A percentile compares a stretch with the other conserved stretches of the same genome.
phyloP scores from a whole-genome alignment of 345 rosid species.

The Moricandia arvensis region DNA sequence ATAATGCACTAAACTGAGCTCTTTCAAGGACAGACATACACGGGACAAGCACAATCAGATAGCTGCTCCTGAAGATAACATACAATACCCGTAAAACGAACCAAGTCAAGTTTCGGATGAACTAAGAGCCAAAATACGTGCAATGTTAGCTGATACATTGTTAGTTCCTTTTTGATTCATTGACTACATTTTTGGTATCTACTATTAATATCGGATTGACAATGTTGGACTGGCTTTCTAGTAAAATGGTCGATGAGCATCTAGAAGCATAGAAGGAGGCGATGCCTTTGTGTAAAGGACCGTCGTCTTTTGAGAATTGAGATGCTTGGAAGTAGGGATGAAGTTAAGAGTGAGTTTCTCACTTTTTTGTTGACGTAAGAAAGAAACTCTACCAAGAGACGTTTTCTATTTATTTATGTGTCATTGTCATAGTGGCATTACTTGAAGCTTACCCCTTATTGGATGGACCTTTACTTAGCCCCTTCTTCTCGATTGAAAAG shows the following conservation, averaged over 20 bases:
- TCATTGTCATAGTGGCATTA: constrained; percentile 20
- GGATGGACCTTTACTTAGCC: constrained; percentile 31
- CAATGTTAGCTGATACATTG: constrained; percentile 83
- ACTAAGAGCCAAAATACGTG: constrained; percentile 89
- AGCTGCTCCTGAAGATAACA: constrained; percentile 47
- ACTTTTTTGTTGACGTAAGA: constrained; percentile 30
- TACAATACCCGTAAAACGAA: constrained; percentile 11
- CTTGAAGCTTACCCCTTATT: constrained; percentile 31
- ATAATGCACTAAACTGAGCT: constrained; percentile 49
- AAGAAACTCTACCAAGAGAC: neutral
- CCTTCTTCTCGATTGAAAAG: constrained; percentile 30
- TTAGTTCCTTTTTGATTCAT: constrained; percentile 18
- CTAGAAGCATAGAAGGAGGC: neutral
- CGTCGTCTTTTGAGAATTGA: constrained; percentile 6
- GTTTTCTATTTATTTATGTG: neutral
- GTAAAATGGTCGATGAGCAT: neutral
- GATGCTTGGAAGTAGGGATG: constrained; percentile 31
- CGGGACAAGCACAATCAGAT: constrained; percentile 30
- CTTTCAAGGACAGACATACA: constrained; percentile 40
- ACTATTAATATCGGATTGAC: neutral
- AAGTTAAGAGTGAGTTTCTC: constrained; percentile 24
- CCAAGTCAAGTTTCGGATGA: constrained; percentile 59
- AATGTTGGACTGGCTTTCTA: too few relatives aligned
- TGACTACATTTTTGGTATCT: neutral
- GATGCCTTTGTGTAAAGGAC: neutral